Evolutionary conservation across 768 basidiomycete species (phyloP).

Genomic region (Leccinum broughii): DNA sequence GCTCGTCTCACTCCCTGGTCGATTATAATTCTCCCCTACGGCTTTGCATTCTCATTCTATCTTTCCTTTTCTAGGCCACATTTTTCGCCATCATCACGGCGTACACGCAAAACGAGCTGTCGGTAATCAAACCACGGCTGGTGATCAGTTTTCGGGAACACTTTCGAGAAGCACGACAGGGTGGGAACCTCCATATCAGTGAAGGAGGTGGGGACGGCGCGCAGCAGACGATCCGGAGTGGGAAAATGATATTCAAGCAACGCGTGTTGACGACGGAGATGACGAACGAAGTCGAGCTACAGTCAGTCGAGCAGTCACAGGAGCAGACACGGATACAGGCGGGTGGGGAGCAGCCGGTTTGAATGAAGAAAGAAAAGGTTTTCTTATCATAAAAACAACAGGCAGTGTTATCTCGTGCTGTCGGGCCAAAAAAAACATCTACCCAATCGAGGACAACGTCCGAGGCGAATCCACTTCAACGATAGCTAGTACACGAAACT

Average conservation of each 20-base stretch:
- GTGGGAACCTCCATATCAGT: neutral
- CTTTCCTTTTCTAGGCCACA: neutral
- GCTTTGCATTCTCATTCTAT: neutral
- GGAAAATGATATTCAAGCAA: slow-evolving; percentile 11
- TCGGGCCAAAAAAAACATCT: neutral
- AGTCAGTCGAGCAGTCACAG: neutral
- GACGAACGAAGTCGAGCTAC: slow-evolving; percentile 11
- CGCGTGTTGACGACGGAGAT: neutral
- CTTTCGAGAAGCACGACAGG: slow-evolving; percentile 3
- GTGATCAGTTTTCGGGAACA: slow-evolving; percentile 24
- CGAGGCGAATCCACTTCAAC: neutral
- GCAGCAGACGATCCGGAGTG: slow-evolving; percentile 1
- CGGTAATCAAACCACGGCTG: slow-evolving; percentile 21
- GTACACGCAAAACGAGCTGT: slow-evolving; percentile 18
- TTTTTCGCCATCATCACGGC: slow-evolving; percentile 18
- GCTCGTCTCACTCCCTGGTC: neutral
- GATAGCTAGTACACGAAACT: neutral
- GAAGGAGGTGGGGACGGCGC: neutral
- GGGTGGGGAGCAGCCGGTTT: neutral
- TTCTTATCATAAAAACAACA: too few relatives aligned
- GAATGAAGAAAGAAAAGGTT: neutral
- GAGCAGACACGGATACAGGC: neutral
- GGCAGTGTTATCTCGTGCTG: neutral
- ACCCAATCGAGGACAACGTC: neutral
- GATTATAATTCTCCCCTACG: neutral